These are phyloP conservation scores for Austroboletus rostrupii DNA, from an alignment of 1,284 basidiomycete genomes.

Conservation along the genomic window DNA sequence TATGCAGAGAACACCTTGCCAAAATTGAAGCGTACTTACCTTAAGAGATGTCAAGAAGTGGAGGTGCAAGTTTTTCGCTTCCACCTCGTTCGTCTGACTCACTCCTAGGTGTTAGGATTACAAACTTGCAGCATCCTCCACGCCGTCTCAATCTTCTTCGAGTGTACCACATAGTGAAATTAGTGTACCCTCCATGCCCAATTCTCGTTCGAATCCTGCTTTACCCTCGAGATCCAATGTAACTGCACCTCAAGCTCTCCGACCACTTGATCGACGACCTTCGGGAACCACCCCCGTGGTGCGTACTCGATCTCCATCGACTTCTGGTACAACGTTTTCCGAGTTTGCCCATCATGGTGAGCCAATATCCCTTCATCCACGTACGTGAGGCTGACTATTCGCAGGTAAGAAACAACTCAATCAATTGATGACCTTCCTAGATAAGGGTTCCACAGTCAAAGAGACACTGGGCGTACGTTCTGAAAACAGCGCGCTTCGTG, in stretches of 20 bases:
- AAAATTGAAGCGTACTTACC: slow-evolving; percentile 72
- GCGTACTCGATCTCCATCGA: slow-evolving; percentile 69
- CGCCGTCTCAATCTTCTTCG: slow-evolving; percentile 28
- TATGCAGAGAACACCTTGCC: slow-evolving; percentile 74
- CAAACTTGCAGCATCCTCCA: slow-evolving; percentile 45
- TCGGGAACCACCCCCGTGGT: slow-evolving; percentile 51
- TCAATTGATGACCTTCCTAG: slow-evolving; percentile 72
- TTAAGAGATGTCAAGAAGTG: slow-evolving; percentile 77
- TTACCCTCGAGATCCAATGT: slow-evolving; percentile 40
- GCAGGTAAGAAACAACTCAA: slow-evolving; percentile 75
- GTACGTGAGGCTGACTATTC: slow-evolving; percentile 6
- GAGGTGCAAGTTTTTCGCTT: slow-evolving; percentile 49
- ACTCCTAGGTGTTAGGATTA: slow-evolving; percentile 52
- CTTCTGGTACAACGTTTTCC: slow-evolving; percentile 62
- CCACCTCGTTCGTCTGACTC: slow-evolving; percentile 4
- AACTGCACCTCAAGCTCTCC: slow-evolving; percentile 64
- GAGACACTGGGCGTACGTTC: slow-evolving; percentile 51
- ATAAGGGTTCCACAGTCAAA: slow-evolving; percentile 61
- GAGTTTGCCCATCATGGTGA: slow-evolving; percentile 76
- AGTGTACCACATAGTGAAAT: slow-evolving; percentile 17
- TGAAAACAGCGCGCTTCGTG: slow-evolving; percentile 65
- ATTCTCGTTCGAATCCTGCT: slow-evolving; percentile 34
- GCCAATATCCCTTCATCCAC: slow-evolving; percentile 2
- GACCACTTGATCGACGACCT: slow-evolving; percentile 69
- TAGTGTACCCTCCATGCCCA: slow-evolving; percentile 24